Conservation (phyloP, 495 filamentous ascomycete genomes). For the Beverwykella pulmonaria region DNA sequence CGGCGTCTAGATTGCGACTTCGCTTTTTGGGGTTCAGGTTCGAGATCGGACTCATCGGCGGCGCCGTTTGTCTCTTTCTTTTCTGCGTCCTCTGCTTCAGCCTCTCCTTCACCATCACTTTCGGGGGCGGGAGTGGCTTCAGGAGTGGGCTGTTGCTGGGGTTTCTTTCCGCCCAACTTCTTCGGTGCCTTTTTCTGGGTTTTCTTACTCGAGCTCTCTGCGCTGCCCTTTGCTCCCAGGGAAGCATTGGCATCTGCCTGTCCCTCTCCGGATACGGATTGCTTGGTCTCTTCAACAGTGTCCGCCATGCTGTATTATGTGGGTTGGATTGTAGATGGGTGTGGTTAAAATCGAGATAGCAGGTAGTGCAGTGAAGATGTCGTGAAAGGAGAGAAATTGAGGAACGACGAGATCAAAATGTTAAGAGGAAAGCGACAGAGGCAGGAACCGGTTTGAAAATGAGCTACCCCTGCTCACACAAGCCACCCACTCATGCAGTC, state of each 20-base stretch:
- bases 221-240: conserved; percentile 35
- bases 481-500: conserved; percentile 15
- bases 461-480: conserved; percentile 25
- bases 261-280: conserved; percentile 45
- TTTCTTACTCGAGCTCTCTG: conserved; percentile 43
- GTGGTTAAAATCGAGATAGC: conserved; percentile 1
- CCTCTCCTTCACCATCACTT: conserved; percentile 42
- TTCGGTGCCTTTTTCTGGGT: conserved; percentile 47
- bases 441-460: conserved; percentile 39
- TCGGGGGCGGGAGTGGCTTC: conserved; percentile 41
- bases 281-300: conserved; percentile 42
- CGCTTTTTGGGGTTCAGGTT: conserved; percentile 41
- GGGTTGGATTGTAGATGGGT: conserved; percentile 6
- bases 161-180: conserved; percentile 47
- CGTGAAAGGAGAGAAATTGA: conserved; percentile 5
- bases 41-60: conserved; percentile 37
- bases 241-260: conserved; percentile 41
- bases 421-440: conserved; percentile 30
- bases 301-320: conserved; percentile 38
- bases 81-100: conserved; percentile 36
- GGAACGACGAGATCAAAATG: conserved; percentile 18
- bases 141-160: conserved; percentile 48
- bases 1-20: conserved; percentile 44
- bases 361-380: background rate
- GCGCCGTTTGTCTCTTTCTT: conserved; percentile 34